phyloP scores from a whole-genome alignment of 164 flowering plant genomes.

The Nymphaea colorata region DNA sequence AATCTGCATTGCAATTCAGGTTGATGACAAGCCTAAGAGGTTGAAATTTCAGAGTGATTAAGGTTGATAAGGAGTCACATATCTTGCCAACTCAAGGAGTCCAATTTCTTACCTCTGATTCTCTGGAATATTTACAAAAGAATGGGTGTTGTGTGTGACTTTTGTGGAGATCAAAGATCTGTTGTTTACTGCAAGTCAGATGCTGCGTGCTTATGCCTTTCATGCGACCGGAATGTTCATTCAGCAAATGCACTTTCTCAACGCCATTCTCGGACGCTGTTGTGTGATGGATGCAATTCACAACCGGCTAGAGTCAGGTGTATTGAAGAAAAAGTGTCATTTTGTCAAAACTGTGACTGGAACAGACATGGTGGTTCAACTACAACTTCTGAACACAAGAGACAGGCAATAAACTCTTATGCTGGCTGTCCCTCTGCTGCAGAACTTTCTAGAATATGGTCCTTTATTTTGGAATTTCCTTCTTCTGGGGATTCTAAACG shows the following conservation, averaged over 20 bases:
- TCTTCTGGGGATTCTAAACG: conserved; percentile 5
- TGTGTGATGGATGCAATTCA: conserved; percentile 47
- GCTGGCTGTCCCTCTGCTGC: conserved; percentile 35
- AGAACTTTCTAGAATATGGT: conserved; percentile 35
- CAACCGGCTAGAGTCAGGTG: conserved; percentile 42
- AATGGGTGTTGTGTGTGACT: conserved; percentile 50
- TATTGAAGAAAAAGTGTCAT: conserved; percentile 30
- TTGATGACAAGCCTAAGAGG: too few species aligned
- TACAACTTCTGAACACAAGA: conserved; percentile 18
- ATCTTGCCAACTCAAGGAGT: too few species aligned
- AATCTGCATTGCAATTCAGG: too few species aligned
- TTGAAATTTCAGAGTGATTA: too few species aligned
- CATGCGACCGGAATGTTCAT: conserved; percentile 51
- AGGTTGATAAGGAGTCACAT: too few species aligned
- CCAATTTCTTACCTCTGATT: too few species aligned
- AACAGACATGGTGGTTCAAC: conserved; percentile 14
- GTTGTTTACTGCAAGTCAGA: conserved; percentile 61
- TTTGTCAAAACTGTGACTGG: conserved; percentile 46
- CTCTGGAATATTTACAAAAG: neutral
- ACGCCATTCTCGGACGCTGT: conserved; percentile 39
- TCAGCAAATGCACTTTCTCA: conserved; percentile 49
- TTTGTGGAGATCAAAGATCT: conserved; percentile 43
- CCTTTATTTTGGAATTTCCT: conserved; percentile 21
- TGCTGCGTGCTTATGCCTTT: conserved; percentile 46
- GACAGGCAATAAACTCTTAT: conserved; percentile 22